A percentile compares a stretch with the other conserved stretches of the same genome.
Evolutionary conservation across 2,329 filamentous ascomycete genomes (phyloP).

Genomic region (Amphichorda felina): DNA sequence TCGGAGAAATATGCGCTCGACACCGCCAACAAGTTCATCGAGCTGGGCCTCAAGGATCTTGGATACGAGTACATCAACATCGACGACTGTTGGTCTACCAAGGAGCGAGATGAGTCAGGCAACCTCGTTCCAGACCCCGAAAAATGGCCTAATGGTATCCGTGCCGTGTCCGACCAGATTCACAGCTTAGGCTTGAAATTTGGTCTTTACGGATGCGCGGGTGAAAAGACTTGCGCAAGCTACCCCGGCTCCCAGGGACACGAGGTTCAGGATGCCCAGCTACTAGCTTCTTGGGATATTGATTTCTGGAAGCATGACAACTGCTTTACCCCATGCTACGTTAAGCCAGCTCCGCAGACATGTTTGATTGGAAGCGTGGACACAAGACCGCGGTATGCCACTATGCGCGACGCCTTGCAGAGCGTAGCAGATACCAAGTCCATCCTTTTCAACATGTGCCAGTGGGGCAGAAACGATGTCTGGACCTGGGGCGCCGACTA

Average conservation of each 20-base stretch:
- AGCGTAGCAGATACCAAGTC: slow-evolving; percentile 17
- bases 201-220: slow-evolving; percentile 48
- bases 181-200: slow-evolving; percentile 46
- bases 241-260: slow-evolving; percentile 7
- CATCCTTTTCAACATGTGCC: slow-evolving; percentile 36
- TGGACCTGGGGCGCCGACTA: slow-evolving; percentile 30
- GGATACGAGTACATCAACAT: slow-evolving; percentile 46
- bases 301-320: slow-evolving; percentile 9
- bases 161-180: slow-evolving; percentile 34
- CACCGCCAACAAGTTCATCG: slow-evolving; percentile 7
- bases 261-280: slow-evolving; percentile 6
- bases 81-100: slow-evolving; percentile 49
- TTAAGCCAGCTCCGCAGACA: slow-evolving; percentile 4
- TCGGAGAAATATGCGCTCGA: slow-evolving; percentile 7
- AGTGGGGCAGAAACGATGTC: slow-evolving; percentile 35
- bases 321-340: slow-evolving; percentile 5
- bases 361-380: slow-evolving; percentile 4
- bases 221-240: slow-evolving; percentile 14
- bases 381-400: slow-evolving; percentile 7
- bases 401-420: slow-evolving; percentile 34
- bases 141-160: slow-evolving; percentile 47
- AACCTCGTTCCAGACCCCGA: slow-evolving; percentile 30
- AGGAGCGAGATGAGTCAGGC: slow-evolving; percentile 19
- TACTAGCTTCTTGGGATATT: slow-evolving; percentile 6
- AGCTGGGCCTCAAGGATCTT: slow-evolving; percentile 32